A percentile compares a stretch with the other conserved stretches of the same genome.
Evolutionary conservation across 1,284 basidiomycete species (phyloP).

Genomic region (Sparassis latifolia): DNA sequence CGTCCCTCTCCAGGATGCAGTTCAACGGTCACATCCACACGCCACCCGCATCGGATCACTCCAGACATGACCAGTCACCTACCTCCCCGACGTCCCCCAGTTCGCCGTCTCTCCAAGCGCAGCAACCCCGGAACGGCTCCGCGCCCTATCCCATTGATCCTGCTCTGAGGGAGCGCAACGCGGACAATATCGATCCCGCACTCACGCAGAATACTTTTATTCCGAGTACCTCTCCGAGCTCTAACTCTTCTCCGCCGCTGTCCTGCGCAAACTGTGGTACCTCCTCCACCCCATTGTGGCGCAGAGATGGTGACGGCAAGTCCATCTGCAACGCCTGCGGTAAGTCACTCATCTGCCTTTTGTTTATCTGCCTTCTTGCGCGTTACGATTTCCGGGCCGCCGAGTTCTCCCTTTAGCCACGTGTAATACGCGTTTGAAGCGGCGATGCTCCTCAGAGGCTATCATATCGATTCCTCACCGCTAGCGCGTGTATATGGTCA

Average conservation of each 20-base stretch:
- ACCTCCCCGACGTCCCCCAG: constrained; percentile 19
- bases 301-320: constrained; percentile 73
- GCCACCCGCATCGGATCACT: constrained; percentile 26
- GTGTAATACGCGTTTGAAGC: constrained; percentile 22
- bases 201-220: constrained; percentile 17
- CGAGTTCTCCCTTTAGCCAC: constrained; percentile 22
- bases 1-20: constrained; percentile 22
- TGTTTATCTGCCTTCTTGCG: constrained; percentile 21
- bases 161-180: constrained; percentile 14
- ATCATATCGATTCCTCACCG: constrained; percentile 27
- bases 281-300: constrained; percentile 74
- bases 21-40: constrained; percentile 27
- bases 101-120: constrained; percentile 16
- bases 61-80: constrained; percentile 22
- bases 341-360: constrained; percentile 41
- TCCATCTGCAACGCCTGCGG: constrained; percentile 85
- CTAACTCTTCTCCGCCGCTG: constrained; percentile 10
- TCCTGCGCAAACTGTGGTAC: constrained; percentile 69
- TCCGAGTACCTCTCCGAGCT: constrained; percentile 4
- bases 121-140: constrained; percentile 14
- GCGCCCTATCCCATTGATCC: constrained; percentile 21
- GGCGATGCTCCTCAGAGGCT: constrained; percentile 16
- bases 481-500: constrained; percentile 15
- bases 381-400: constrained; percentile 17
- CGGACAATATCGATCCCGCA: constrained; percentile 20